Base-by-base conservation (phyloP, 306 rosid species). In the Begonia fuchsioides region DNA sequence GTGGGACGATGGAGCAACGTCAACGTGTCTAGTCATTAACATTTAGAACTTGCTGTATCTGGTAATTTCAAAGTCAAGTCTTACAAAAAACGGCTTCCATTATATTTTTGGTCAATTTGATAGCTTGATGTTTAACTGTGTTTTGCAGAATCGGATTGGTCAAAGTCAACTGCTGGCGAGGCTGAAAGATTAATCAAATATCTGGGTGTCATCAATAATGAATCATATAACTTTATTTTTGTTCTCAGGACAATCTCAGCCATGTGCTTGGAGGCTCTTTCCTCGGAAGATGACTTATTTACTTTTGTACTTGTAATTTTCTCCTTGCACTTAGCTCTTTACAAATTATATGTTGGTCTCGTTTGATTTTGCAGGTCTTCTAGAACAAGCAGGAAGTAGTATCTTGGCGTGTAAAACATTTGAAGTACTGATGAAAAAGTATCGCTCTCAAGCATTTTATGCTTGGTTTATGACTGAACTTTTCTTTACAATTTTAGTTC, bases 381-480 rank as follows among this genome's bases (percentile, higher is more conserved):
- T 72, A 75, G 78, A 66, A 58, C 61, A 52, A 59, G 62, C 75
- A 60, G 64, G 76, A 50, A 59, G 59, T 58, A 45, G 58, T 64
- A 65, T 77, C 61, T 62, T 65, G 64, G 68, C 74, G 65, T 76
- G 75, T 76, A 83, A 83, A 71, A 78, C 69, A 52, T 76, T 72
- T 78, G 80, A 78, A 78, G 35, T 26, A 3, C 35, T 26, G 35
- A 26, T 26, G 35, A 26, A 26, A 26, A 26, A 26, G 78, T 65
- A 69, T 62, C 72, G 74, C 75, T 75, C 68, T 72, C 72, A 64
- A 73, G 80, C 76, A 75, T 74, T 82, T 79, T 66, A 78, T 76
- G 55, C 74, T 76, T 74, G 80, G 75, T 85, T 93, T 79, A 79
- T 82, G 98, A n/a, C 79, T 82, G 62, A 75, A 79, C 68, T 72